phyloP scores from a whole-genome alignment of 805 yeast genomes.

The Candida sphagnicola region DNA sequence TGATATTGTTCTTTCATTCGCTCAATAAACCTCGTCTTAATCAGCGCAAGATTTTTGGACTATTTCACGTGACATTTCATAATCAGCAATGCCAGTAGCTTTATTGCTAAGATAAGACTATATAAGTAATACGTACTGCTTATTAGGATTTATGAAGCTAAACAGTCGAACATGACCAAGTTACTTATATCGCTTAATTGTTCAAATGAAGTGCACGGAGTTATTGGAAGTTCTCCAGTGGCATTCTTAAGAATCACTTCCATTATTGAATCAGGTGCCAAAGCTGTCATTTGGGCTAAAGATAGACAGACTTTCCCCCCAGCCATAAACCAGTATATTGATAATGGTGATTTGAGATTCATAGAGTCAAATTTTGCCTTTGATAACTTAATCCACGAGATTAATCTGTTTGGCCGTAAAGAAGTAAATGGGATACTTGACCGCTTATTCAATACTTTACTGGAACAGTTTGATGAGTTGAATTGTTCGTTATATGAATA shows the following conservation, averaged over 20 bases:
- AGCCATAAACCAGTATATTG: constrained; percentile 19
- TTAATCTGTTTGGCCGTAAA: constrained; percentile 55
- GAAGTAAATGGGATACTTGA: constrained; percentile 68
- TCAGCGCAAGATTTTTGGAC: too few relatives aligned
- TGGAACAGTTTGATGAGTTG: constrained; percentile 18
- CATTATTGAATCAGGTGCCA: constrained; percentile 53
- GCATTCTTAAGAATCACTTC: constrained; percentile 45
- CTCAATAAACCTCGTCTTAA: too few relatives aligned
- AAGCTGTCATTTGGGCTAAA: constrained; percentile 46
- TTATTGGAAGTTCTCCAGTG: constrained; percentile 51
- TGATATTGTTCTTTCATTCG: too few relatives aligned
- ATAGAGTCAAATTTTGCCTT: constrained; percentile 11
- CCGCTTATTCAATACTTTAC: constrained; percentile 62
- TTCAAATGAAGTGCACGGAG: constrained; percentile 49
- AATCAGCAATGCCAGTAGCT: too few relatives aligned
- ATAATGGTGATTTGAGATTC: constrained; percentile 21
- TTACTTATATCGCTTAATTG: constrained; percentile 42
- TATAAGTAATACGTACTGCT: background rate
- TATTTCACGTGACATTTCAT: constrained; percentile 1
- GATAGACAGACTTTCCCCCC: constrained; percentile 19
- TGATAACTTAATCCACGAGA: constrained; percentile 25
- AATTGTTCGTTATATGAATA: constrained; percentile 41
- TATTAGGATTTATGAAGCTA: background rate
- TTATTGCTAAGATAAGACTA: background rate
- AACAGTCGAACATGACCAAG: constrained; percentile 9